Evolutionary conservation across 108 stramenopile species (phyloP).

Genomic region (Stephanodiscus minutulus): DNA sequence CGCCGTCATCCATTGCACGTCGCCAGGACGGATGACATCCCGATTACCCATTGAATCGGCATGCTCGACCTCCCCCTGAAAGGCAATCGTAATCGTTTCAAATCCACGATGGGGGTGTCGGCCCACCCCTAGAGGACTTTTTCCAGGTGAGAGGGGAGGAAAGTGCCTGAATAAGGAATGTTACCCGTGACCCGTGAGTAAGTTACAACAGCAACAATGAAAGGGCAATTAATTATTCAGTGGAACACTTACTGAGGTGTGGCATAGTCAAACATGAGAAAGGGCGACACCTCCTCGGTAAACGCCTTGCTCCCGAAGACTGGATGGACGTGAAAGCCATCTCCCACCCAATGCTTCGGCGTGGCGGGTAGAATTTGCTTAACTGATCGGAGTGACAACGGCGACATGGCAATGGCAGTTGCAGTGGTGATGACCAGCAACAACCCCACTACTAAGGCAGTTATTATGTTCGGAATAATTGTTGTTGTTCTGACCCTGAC

Average conservation of each 20-base stretch:
- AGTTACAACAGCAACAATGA: no score
- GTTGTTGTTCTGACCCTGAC: no score
- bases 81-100: slow-evolving; percentile 91
- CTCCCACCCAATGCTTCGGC: slow-evolving; percentile 82
- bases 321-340: slow-evolving; percentile 80
- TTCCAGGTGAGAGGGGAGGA: slow-evolving; percentile 23
- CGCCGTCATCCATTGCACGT: slow-evolving; percentile 97
- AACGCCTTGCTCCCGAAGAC: slow-evolving; percentile 86
- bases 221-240: no score
- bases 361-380: slow-evolving; percentile 52
- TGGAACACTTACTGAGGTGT: no score
- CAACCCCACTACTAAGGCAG: no score
- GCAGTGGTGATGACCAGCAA: no score
- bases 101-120: slow-evolving; percentile 91
- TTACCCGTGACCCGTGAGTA: no score
- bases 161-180: no score
- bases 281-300: slow-evolving; percentile 71
- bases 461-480: no score
- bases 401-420: no score
- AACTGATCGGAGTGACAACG: slow-evolving; percentile 34
- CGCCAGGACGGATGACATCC: slow-evolving; percentile 75
- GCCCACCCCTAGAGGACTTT: slow-evolving; percentile 69
- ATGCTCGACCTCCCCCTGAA: slow-evolving; percentile 91
- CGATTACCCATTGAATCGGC: slow-evolving; percentile 78
- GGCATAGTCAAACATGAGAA: slow-evolving; percentile 89